A percentile compares a stretch with the other conserved stretches of the same genome.
phyloP scores from a whole-genome alignment of 2,329 filamentous ascomycete genomes.

The Lachnellula subtilissima region DNA sequence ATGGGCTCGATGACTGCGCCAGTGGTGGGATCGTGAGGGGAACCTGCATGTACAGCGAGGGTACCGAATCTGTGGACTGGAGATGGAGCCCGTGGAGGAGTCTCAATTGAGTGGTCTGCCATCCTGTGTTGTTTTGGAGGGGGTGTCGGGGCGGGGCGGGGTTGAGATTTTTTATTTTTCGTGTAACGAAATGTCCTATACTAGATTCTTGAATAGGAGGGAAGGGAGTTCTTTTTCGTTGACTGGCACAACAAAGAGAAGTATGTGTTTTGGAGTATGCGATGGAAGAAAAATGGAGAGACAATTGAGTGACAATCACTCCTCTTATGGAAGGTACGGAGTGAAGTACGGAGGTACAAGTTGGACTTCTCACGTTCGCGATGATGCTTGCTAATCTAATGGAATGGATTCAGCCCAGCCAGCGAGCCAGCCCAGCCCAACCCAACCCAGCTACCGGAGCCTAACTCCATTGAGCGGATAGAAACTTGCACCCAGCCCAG shows the following conservation, averaged over 20 bases:
- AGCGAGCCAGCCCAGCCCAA: too few species aligned
- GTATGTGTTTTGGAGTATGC: background rate
- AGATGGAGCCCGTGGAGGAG: conserved; percentile 67
- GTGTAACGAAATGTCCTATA: too few species aligned
- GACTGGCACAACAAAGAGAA: background rate
- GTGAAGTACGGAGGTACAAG: background rate
- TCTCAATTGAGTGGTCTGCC: conserved; percentile 57
- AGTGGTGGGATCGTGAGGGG: conserved; percentile 83
- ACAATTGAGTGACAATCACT: background rate
- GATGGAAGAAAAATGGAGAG: background rate
- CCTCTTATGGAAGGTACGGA: background rate
- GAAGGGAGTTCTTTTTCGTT: background rate
- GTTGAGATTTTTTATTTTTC: background rate
- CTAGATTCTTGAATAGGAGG: too few species aligned
- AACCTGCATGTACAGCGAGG: conserved; percentile 88
- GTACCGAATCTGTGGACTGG: conserved; percentile 83
- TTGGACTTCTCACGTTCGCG: too few species aligned
- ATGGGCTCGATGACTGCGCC: conserved; percentile 96
- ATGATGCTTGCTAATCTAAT: too few species aligned
- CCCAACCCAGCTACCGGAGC: too few species aligned
- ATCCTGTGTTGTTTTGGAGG: conserved; percentile 16
- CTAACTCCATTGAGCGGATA: too few species aligned
- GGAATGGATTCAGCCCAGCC: too few species aligned
- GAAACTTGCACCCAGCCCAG: too few species aligned
- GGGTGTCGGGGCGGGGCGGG: background rate